Percentiles rank a stretch among this genome's conserved stretches.
These are phyloP conservation scores for Stephania japonica DNA, from an alignment of 164 flowering plant species.

Conservation along the genomic window DNA sequence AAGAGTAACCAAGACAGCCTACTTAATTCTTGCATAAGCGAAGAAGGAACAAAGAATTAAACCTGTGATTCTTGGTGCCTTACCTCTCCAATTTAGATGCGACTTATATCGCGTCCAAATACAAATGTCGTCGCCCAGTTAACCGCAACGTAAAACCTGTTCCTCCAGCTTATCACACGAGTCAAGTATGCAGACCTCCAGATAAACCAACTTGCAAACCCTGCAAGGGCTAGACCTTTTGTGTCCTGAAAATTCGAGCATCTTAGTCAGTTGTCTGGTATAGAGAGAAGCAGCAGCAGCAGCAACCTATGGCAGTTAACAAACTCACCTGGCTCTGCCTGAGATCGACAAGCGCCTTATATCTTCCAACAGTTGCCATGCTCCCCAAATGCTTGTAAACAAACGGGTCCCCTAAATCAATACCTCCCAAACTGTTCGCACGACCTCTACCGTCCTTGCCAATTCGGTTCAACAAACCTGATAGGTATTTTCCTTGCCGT, in stretches of 20 bases:
- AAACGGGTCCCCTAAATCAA: conserved; percentile 61
- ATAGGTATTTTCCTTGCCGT: conserved; percentile 85
- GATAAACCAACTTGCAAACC: conserved; percentile 79
- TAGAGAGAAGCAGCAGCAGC: not conserved
- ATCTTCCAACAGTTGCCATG: conserved; percentile 94
- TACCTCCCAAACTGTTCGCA: conserved; percentile 48
- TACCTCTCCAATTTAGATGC: conserved; percentile 35
- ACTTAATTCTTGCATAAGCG: not conserved
- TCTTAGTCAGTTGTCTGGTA: conserved; percentile 2
- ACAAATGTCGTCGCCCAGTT: conserved; percentile 87
- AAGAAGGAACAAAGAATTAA: not conserved
- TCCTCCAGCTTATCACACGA: conserved; percentile 94
- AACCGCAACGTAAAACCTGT: conserved; percentile 85
- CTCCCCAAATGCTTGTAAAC: conserved; percentile 91
- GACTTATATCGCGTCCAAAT: conserved; percentile 93
- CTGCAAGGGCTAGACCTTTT: conserved; percentile 73
- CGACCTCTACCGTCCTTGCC: conserved; percentile 77
- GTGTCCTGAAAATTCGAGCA: conserved; percentile 44
- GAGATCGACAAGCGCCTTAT: conserved; percentile 95
- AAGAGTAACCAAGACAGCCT: not conserved
- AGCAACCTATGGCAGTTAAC: not conserved
- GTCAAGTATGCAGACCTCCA: conserved; percentile 97
- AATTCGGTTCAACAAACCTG: conserved; percentile 48
- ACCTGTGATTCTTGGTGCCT: conserved; percentile 10
- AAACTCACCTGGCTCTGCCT: conserved; percentile 76